A percentile compares a stretch with the other conserved stretches of the same genome.
Evolutionary conservation across 495 filamentous ascomycete species (phyloP).

Genomic region (Podospora didyma): DNA sequence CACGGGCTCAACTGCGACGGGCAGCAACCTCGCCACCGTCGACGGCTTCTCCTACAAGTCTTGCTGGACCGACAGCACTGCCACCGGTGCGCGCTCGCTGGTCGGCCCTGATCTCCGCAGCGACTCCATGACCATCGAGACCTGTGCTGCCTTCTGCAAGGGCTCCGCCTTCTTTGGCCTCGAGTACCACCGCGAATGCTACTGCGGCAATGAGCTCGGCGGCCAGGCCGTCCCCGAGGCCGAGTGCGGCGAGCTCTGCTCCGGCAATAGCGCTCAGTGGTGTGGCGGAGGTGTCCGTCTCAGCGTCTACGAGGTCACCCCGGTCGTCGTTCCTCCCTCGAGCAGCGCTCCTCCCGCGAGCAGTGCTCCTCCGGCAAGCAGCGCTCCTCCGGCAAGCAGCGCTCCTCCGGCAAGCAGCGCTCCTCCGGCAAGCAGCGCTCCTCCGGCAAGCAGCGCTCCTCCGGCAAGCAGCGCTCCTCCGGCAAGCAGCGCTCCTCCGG

Average conservation of each 20-base stretch:
- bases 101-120: constrained; percentile 6
- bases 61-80: constrained; percentile 33
- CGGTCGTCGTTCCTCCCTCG: too few relatives aligned
- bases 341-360: too few relatives aligned
- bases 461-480: too few relatives aligned
- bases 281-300: constrained; percentile 12
- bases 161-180: constrained; percentile 13
- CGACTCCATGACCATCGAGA: constrained; percentile 30
- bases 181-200: constrained; percentile 15
- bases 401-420: too few relatives aligned
- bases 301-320: constrained; percentile 6
- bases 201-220: constrained; percentile 16
- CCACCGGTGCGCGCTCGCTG: constrained; percentile 14
- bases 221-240: constrained; percentile 7
- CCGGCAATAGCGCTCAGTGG: constrained; percentile 10
- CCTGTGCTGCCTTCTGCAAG: constrained; percentile 29
- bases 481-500: too few relatives aligned
- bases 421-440: too few relatives aligned
- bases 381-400: too few relatives aligned
- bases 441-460: too few relatives aligned
- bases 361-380: too few relatives aligned
- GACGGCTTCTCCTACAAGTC: constrained; percentile 28
- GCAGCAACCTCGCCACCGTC: constrained; percentile 23
- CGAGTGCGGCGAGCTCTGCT: constrained; percentile 14
- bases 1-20: constrained; percentile 8